A percentile compares a stretch with the other conserved stretches of the same genome.
Conservation (phyloP, 2,329 filamentous ascomycete species). For the Cadophora gregata region DNA sequence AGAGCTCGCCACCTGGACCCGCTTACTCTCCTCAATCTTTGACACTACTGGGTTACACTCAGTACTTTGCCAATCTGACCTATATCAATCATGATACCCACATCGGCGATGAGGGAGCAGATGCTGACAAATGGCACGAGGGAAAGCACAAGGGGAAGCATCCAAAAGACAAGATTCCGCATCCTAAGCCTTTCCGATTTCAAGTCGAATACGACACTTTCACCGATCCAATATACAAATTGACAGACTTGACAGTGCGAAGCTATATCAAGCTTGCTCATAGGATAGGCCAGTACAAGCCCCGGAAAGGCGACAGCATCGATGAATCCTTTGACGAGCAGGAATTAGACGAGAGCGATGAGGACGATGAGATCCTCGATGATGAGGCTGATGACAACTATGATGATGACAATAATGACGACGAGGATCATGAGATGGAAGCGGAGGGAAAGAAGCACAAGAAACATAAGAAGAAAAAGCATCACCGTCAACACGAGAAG, state of each 20-base stretch:
- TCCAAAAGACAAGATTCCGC: conserved; percentile 57
- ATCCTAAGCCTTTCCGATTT: conserved; percentile 71
- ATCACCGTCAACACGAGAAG: conserved; percentile 59
- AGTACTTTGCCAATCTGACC: conserved; percentile 96
- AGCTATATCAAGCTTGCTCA: conserved; percentile 82
- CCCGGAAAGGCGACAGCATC: conserved; percentile 44
- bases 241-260: conserved; percentile 83
- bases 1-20: conserved; percentile 77
- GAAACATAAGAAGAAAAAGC: conserved; percentile 54
- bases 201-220: conserved; percentile 88
- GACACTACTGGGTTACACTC: conserved; percentile 79
- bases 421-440: conserved; percentile 40
- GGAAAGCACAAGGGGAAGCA: conserved; percentile 68
- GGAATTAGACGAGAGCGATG: conserved; percentile 27
- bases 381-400: conserved; percentile 34
- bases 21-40: conserved; percentile 88
- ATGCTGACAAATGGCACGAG: conserved; percentile 60
- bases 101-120: conserved; percentile 44
- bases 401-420: conserved; percentile 34
- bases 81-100: conserved; percentile 78
- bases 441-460: conserved; percentile 45
- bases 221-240: conserved; percentile 73
- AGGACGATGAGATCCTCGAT: conserved; percentile 34
- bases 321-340: conserved; percentile 31
- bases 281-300: conserved; percentile 68